Base-by-base conservation (phyloP, 345 rosid species). In the Hibiscus trionum region DNA sequence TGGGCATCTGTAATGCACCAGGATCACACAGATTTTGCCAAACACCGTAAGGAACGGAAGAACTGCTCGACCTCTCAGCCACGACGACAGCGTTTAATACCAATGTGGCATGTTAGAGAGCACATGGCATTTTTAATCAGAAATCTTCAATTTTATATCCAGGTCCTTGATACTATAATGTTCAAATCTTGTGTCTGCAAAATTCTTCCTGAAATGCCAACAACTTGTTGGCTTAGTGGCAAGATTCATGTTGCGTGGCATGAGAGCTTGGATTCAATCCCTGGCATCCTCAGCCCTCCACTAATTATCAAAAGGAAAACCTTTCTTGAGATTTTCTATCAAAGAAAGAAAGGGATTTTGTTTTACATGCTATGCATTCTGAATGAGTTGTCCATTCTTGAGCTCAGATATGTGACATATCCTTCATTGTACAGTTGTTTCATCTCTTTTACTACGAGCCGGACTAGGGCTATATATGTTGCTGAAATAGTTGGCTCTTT, bases 1-100 rank as follows among this genome's bases (percentile, higher is more conserved):
- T 91, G 98, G 98, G 98, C 96, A 27, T 87, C 96, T 78, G 97
- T 88, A 78, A 94, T 91, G 98, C 96, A 88, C 80, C 97, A 94
- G 83, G 97, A 90, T 80, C 96, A 89, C 80, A 77, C 85, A 69
- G 91, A 90, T 84, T 85, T 88, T 84, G 83, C 90, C 75, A 82
- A 78, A 80, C 91, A 77, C 71, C 86, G 83, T 14, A 84, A 85
- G 80, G 90, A 87, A 27, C 77, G 77, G 69, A 67, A 73, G 35
- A 87, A 79, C 33, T 73, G 83, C 80, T 84, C 97, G 61, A 72
- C 74, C 68, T 83, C 87, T 76, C 91, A 86, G 80, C 94, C 89
- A 79, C 82, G 89, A 53, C 80, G 93, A 73, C 97, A 89, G 72
- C 88, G 86, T 37, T 86, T 85, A 65, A 87, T 87, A 82, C 96